Percentiles rank a stretch among this genome's conserved stretches.
These are phyloP conservation scores for Golubevia pallescens DNA, from an alignment of 1,284 basidiomycete species.

Conservation along the genomic window DNA sequence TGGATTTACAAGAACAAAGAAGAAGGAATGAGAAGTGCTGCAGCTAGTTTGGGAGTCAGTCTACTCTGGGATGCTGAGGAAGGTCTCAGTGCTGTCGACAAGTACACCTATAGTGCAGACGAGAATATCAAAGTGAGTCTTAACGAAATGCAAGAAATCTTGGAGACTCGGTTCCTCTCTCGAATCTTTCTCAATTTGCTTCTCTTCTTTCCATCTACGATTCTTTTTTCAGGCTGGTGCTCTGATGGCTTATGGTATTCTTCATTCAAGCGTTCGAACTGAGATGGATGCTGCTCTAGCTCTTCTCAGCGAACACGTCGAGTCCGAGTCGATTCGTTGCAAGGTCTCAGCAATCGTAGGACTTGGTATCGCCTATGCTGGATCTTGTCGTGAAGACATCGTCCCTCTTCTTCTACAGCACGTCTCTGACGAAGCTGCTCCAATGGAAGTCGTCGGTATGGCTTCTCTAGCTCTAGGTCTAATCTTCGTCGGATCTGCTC, in stretches of 20 bases:
- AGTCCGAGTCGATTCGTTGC: constrained; percentile 82
- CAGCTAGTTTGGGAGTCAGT: constrained; percentile 90
- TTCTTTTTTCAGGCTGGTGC: constrained; percentile 76
- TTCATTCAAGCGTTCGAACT: constrained; percentile 86
- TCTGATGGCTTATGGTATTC: constrained; percentile 89
- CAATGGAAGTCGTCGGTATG: constrained; percentile 84
- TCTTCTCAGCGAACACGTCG: constrained; percentile 87
- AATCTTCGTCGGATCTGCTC: constrained; percentile 91
- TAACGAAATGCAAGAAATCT: background rate
- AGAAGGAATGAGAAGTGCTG: constrained; percentile 96
- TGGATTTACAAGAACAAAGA: constrained; percentile 99
- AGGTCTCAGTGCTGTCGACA: constrained; percentile 93
- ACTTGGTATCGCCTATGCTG: constrained; percentile 86
- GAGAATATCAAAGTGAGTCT: constrained; percentile 85
- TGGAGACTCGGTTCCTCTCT: background rate
- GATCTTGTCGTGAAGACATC: constrained; percentile 87
- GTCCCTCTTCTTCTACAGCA: constrained; percentile 49
- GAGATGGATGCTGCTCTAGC: constrained; percentile 94
- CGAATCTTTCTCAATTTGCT: constrained; percentile 1
- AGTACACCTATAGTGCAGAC: constrained; percentile 94
- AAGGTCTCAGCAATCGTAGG: constrained; percentile 82
- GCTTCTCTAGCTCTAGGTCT: constrained; percentile 89
- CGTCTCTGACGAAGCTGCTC: constrained; percentile 54
- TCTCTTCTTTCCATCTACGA: constrained; percentile 1
- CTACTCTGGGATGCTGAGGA: constrained; percentile 96